Percentiles rank a stretch among this genome's conserved stretches.
Conservation (phyloP, 2,329 filamentous ascomycete species). For the Fonsecaea nubica region DNA sequence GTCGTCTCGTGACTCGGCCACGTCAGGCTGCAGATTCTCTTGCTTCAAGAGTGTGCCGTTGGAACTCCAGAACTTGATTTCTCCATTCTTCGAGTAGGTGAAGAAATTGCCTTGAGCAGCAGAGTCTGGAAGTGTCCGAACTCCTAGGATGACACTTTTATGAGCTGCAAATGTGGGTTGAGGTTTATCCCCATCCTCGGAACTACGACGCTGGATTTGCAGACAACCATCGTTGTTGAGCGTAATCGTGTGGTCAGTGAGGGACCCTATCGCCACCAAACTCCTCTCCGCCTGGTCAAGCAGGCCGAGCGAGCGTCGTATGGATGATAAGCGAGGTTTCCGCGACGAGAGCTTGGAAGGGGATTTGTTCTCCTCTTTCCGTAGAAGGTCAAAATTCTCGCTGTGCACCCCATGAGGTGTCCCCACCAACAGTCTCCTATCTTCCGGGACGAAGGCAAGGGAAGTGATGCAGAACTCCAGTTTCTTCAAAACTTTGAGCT, state of each 20-base stretch:
- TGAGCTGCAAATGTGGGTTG: conserved; percentile 60
- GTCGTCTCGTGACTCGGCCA: conserved; percentile 54
- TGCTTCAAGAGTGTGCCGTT: conserved; percentile 72
- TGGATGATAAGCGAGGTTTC: conserved; percentile 29
- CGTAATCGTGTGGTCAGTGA: conserved; percentile 71
- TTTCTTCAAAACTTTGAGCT: conserved; percentile 33
- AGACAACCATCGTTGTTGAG: conserved; percentile 79
- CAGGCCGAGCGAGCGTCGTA: conserved; percentile 37
- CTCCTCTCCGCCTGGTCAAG: conserved; percentile 40
- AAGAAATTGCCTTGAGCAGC: conserved; percentile 75
- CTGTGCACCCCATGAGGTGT: conserved; percentile 31
- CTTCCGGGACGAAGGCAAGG: conserved; percentile 23
- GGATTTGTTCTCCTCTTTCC: conserved; percentile 8
- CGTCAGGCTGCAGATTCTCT: conserved; percentile 73
- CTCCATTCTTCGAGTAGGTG: conserved; percentile 85
- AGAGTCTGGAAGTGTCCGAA: conserved; percentile 67
- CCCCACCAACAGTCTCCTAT: conserved; percentile 28
- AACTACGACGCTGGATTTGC: conserved; percentile 59
- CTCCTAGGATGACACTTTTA: conserved; percentile 69
- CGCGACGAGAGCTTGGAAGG: conserved; percentile 1
- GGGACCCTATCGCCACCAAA: conserved; percentile 72
- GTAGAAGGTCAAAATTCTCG: conserved; percentile 28
- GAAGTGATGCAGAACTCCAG: conserved; percentile 31
- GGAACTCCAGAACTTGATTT: conserved; percentile 80
- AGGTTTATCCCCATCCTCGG: conserved; percentile 42